Evolutionary conservation across 768 basidiomycete genomes (phyloP).

Genomic region (Serpula lacrymans): DNA sequence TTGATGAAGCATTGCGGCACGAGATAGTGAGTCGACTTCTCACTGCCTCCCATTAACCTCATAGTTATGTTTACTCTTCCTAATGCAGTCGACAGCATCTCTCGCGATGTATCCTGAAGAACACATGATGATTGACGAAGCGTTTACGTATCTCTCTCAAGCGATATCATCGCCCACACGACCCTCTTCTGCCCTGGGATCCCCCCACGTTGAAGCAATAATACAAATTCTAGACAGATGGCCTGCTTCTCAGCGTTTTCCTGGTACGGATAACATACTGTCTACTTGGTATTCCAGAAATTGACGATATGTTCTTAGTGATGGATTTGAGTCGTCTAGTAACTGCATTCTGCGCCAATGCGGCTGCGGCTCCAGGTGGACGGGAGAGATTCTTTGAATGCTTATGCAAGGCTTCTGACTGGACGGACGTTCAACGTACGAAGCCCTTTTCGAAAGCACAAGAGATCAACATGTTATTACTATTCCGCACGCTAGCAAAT

Average conservation of each 20-base stretch:
- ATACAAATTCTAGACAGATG: conserved; percentile 67
- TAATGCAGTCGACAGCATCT: conserved; percentile 71
- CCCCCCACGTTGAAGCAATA: conserved; percentile 58
- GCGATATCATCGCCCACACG: conserved; percentile 37
- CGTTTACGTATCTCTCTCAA: conserved; percentile 56
- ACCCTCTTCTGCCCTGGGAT: conserved; percentile 29
- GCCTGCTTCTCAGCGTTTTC: conserved; percentile 72
- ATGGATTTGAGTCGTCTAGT: conserved; percentile 84
- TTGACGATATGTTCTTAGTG: conserved; percentile 40
- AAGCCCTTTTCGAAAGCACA: conserved; percentile 61
- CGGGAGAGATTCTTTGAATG: conserved; percentile 54
- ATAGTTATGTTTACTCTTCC: background rate
- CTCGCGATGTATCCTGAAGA: conserved; percentile 72
- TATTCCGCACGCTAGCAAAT: conserved; percentile 80
- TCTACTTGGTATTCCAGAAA: background rate
- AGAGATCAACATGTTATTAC: conserved; percentile 83
- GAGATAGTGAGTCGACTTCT: conserved; percentile 55
- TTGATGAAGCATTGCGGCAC: conserved; percentile 61
- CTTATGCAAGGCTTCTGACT: conserved; percentile 68
- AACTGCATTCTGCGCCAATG: conserved; percentile 56
- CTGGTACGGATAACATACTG: conserved; percentile 42
- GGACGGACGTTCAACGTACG: conserved; percentile 45
- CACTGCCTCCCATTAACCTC: conserved; percentile 2
- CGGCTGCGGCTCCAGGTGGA: conserved; percentile 41
- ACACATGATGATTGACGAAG: conserved; percentile 51